Evolutionary conservation across 148 eudicot genomes (phyloP), one percentile per base, ranked within the genome.

Genomic region (Camellia japonica): DNA sequence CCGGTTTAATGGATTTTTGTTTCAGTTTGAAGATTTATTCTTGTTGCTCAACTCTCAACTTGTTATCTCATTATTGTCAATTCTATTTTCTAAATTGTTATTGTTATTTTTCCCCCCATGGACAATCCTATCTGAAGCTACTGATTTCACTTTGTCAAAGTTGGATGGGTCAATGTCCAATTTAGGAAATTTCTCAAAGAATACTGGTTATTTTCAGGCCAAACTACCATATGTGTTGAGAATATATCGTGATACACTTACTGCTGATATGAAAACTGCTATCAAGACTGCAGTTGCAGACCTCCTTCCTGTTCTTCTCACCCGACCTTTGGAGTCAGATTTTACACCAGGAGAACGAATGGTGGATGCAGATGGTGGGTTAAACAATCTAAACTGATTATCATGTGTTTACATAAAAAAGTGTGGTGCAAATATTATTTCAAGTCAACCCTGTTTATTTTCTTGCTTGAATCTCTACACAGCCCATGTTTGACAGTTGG

Each of bases 181-280:
- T 49, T 49, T 7, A 49, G 7, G 52, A 49, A 67, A 15, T 86
- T 54, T 74, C 77, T 80, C 49, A 66, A 68, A 75, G 76, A 23
- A 56, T 38, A 47, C 59, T 68, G 58, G 30, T 43, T 74, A 6
- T 55, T 86, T 81, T 71, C 91, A 97, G 99, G 99, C 93, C 58
- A 94, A 94, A 88, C 91, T 97, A 55, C 99, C 98, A 55, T 90
- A 91, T 30, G 97, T 94, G 49, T 85, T 97, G 91, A 94, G 99
- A 83, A 78, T 92, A 73, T 97, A 97, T 76, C 91, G 98, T 82
- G 99, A 97, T 75, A 90, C 95, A 14, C 94, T 94, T 72, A 91
- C 97, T 65, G 90, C 90, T 85, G 97, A 94, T 80, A 97, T 97
- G 97, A 97, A 97, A 87, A 85, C 88, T 79, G 94, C 98, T 66